A percentile compares a stretch with the other conserved stretches of the same genome.
These are phyloP conservation scores for Harringtonia aguacate DNA, from an alignment of 2,329 filamentous ascomycete species.

Conservation along the genomic window DNA sequence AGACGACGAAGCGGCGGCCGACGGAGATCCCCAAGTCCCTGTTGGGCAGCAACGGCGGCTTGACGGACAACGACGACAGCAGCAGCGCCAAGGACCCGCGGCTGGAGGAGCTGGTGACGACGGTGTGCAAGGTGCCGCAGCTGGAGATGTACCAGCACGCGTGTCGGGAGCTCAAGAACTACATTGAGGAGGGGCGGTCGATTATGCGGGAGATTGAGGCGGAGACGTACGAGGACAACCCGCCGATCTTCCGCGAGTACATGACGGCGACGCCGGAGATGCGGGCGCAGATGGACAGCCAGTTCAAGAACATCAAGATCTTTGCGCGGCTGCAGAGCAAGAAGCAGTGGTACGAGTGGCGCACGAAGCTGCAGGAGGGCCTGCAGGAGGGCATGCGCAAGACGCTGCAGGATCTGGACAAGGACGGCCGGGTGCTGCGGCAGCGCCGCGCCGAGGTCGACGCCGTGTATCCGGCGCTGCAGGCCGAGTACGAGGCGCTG, in stretches of 20 bases:
- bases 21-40: constrained; percentile 54
- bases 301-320: constrained; percentile 95
- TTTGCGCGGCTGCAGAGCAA: constrained; percentile 85
- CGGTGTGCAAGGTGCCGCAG: constrained; percentile 84
- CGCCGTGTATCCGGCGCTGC: constrained; percentile 53
- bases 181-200: constrained; percentile 84
- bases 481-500: constrained; percentile 50
- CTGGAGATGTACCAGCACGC: constrained; percentile 91
- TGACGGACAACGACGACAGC: not conserved
- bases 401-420: constrained; percentile 66
- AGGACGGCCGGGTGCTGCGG: constrained; percentile 56
- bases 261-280: constrained; percentile 74
- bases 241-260: constrained; percentile 85
- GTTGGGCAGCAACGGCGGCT: constrained; percentile 22
- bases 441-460: constrained; percentile 61
- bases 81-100: constrained; percentile 22
- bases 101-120: constrained; percentile 68
- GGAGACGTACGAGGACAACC: constrained; percentile 83
- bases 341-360: constrained; percentile 97
- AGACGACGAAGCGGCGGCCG: constrained; percentile 86
- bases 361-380: constrained; percentile 73
- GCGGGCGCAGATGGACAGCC: constrained; percentile 81
- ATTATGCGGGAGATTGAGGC: constrained; percentile 86
- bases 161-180: constrained; percentile 90
- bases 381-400: constrained; percentile 70